Conservation (phyloP, 1,139 yeast genomes). For the Debaryomyces subglobosus region DNA sequence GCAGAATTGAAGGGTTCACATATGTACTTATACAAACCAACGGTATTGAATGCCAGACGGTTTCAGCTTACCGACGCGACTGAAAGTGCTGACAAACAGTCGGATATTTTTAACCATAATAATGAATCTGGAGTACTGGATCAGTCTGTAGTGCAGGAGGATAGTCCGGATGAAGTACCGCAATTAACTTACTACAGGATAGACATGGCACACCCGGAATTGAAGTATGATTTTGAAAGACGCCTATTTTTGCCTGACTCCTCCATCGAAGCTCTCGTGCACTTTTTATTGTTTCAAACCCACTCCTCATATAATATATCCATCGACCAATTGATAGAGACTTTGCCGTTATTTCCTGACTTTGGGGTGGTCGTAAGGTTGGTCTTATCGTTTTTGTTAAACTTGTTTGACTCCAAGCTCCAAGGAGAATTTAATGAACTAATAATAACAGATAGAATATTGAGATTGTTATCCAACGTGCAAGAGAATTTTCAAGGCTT, state of each 20-base stretch:
- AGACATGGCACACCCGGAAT: slow-evolving; percentile 64
- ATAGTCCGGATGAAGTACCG: slow-evolving; percentile 17
- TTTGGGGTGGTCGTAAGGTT: slow-evolving; percentile 54
- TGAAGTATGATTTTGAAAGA: slow-evolving; percentile 52
- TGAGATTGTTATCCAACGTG: slow-evolving; percentile 34
- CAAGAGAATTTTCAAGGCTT: slow-evolving; percentile 43
- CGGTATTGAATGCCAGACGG: slow-evolving; percentile 49
- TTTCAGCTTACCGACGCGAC: slow-evolving; percentile 29
- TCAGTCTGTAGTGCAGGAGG: slow-evolving; percentile 1
- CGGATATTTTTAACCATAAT: slow-evolving; percentile 18
- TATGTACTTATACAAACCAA: slow-evolving; percentile 58
- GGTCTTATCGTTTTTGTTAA: slow-evolving; percentile 26
- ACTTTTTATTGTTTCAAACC: slow-evolving; percentile 60
- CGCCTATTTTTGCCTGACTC: slow-evolving; percentile 28
- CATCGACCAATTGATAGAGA: slow-evolving; percentile 51
- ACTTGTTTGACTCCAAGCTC: slow-evolving; percentile 25
- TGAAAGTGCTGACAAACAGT: background rate
- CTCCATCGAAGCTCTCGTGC: slow-evolving; percentile 71
- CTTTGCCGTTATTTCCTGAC: slow-evolving; percentile 69
- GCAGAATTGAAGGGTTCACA: slow-evolving; percentile 70
- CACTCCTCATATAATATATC: slow-evolving; percentile 22
- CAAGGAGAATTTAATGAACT: slow-evolving; percentile 24
- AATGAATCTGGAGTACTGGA: slow-evolving; percentile 16
- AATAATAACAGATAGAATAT: slow-evolving; percentile 46
- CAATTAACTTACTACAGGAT: slow-evolving; percentile 33